Base-by-base conservation (phyloP, 176 grass and related monocot genomes). In the Rhipidocladum racemiflorum region DNA sequence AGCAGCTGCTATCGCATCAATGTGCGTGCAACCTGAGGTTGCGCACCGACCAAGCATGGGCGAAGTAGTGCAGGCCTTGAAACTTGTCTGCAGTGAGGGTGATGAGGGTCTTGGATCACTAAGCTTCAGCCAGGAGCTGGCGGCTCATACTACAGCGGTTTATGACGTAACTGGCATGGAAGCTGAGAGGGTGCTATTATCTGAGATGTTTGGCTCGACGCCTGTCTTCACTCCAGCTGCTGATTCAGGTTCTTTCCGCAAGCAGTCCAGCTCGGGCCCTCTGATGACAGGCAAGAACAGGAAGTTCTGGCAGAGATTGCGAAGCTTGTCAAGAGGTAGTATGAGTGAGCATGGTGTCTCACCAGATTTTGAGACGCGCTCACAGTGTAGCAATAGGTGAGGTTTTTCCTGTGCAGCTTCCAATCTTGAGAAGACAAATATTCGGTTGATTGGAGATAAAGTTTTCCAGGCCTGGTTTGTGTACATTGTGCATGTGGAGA, bases 21-120 rank as follows among this genome's bases (percentile, higher is more conserved):
- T 99, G 96, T 99, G 96, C 14, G 91, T 99, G 45, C 96, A 99
- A 48, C 91, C 96, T 64, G 96, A 99, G 76, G 96, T 99, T 48
- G 81, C 93, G 0, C 92, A 99, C 75, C 89, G 96, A 32, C 96
- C 96, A n/a, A 90, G 87, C 74, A 99, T 99, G 96, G 86, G 96
- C 24, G 96, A 99, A 85, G 92, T 99, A 48, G 96, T 92, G 63
- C 96, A 99, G 86, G 96, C 96, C 67, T 82, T 99, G 74, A 99
- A 93, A 39, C 82, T 99, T 68, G 91, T 99, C 3, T 99, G 91
- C 89, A 88, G 90, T 27, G 91, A 95, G 42, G 90, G 91, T 55
- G 82, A 90, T 13, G 95, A 93, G 9, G 61, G 84, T 17, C 75
- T 83, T 78, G 84, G 83, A 34, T 88, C 90, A 18, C 86, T 76